These are phyloP conservation scores for Avena atlantica DNA, from an alignment of 176 grass and related monocot species.

Conservation along the genomic window DNA sequence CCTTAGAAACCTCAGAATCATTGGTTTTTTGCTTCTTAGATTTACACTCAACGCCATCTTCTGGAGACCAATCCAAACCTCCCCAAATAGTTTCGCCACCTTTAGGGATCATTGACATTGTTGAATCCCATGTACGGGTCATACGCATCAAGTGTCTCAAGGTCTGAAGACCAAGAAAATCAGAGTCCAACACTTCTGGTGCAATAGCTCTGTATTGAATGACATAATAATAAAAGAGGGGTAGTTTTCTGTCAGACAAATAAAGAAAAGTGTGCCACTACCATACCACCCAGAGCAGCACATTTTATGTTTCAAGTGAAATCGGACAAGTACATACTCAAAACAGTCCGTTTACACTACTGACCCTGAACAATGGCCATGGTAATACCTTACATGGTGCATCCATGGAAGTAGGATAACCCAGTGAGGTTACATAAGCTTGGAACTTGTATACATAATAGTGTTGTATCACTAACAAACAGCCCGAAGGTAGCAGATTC, in stretches of 20 bases:
- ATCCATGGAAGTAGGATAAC: constrained; percentile 25
- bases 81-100: constrained; percentile 99
- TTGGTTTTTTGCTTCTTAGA: constrained; percentile 71
- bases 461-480: not conserved
- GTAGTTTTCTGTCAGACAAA: constrained; percentile 19
- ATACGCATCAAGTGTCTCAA: constrained; percentile 97
- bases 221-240: not conserved
- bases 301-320: constrained; percentile 36
- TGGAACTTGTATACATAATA: constrained; percentile 5
- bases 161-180: constrained; percentile 91
- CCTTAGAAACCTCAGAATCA: constrained; percentile 59
- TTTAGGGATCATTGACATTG: constrained; percentile 99
- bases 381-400: not conserved
- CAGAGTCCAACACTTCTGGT: constrained; percentile 86
- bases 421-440: constrained; percentile 5
- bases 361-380: not conserved
- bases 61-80: constrained; percentile 81
- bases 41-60: constrained; percentile 71
- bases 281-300: constrained; percentile 7
- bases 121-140: constrained; percentile 98
- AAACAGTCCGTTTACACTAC: not conserved
- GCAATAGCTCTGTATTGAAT: constrained; percentile 76
- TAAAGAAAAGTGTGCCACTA: not conserved
- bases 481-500: not conserved
- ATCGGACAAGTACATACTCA: constrained; percentile 9